Conservation (phyloP, 2,329 filamentous ascomycete genomes). For the Graphiopsis chlorocephala region DNA sequence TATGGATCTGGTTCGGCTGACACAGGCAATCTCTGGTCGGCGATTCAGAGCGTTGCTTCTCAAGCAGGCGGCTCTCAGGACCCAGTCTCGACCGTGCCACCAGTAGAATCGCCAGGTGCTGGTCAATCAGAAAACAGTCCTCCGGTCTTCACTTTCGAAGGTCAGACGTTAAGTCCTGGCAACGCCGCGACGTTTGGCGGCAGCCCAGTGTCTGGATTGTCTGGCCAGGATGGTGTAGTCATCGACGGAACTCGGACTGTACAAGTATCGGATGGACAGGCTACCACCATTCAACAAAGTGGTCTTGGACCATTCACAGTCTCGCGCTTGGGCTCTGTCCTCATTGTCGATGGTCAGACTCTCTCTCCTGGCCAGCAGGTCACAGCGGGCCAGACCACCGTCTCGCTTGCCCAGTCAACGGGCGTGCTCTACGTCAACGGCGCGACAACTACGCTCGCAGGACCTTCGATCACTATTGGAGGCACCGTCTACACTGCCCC, state of each 20-base stretch:
- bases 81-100: not conserved
- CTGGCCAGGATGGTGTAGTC: not conserved
- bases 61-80: not conserved
- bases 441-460: not conserved
- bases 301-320: not conserved
- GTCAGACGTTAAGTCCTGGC: slow-evolving; percentile 39
- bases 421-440: slow-evolving; percentile 6
- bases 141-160: slow-evolving; percentile 26
- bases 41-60: not conserved
- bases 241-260: not conserved
- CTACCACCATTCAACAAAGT: not conserved
- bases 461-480: not conserved
- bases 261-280: not conserved
- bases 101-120: not conserved
- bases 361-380: slow-evolving; percentile 38
- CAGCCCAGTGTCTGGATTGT: slow-evolving; percentile 16
- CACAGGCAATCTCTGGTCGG: not conserved
- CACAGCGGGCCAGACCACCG: slow-evolving; percentile 9
- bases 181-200: slow-evolving; percentile 26
- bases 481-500: slow-evolving; percentile 1
- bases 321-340: not conserved
- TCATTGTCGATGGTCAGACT: slow-evolving; percentile 32
- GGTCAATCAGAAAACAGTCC: not conserved
- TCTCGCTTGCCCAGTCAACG: not conserved
- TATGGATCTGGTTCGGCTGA: not conserved